Evolutionary conservation across 2,329 filamentous ascomycete species (phyloP).

Genomic region (Sclerotinia minor): DNA sequence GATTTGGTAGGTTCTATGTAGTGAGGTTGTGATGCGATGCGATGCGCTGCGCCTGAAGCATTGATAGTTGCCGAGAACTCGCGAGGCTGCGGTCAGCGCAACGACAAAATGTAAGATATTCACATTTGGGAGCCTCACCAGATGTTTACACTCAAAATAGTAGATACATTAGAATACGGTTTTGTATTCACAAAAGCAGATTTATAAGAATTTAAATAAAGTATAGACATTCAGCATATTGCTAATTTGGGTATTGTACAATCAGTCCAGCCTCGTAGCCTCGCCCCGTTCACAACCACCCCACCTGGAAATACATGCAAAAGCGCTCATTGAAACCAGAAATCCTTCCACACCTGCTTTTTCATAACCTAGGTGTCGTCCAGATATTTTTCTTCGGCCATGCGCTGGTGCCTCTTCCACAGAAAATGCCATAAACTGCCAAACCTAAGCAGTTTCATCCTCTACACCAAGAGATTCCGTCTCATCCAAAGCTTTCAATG

Average conservation of each 20-base stretch:
- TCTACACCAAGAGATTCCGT: slow-evolving; percentile 50
- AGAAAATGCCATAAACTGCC: background rate
- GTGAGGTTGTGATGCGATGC: background rate
- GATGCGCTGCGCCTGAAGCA: background rate
- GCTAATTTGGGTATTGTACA: background rate
- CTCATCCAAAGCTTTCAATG: slow-evolving; percentile 64
- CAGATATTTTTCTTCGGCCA: too few species aligned
- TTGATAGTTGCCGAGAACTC: slow-evolving; percentile 2
- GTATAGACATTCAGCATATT: background rate
- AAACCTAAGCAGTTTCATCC: slow-evolving; percentile 29
- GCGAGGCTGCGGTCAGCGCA: background rate
- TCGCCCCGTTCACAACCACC: slow-evolving; percentile 13
- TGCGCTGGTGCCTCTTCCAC: background rate
- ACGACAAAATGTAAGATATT: background rate
- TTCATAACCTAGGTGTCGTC: background rate
- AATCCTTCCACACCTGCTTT: background rate
- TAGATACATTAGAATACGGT: background rate
- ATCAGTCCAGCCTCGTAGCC: slow-evolving; percentile 29
- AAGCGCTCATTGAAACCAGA: background rate
- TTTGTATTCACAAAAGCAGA: background rate
- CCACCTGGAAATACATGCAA: background rate
- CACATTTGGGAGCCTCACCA: background rate
- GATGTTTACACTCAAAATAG: background rate
- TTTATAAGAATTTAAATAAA: background rate
- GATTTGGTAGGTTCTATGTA: background rate